These are phyloP conservation scores for Exophiala spinifera DNA, from an alignment of 2,329 filamentous ascomycete species.

Conservation along the genomic window DNA sequence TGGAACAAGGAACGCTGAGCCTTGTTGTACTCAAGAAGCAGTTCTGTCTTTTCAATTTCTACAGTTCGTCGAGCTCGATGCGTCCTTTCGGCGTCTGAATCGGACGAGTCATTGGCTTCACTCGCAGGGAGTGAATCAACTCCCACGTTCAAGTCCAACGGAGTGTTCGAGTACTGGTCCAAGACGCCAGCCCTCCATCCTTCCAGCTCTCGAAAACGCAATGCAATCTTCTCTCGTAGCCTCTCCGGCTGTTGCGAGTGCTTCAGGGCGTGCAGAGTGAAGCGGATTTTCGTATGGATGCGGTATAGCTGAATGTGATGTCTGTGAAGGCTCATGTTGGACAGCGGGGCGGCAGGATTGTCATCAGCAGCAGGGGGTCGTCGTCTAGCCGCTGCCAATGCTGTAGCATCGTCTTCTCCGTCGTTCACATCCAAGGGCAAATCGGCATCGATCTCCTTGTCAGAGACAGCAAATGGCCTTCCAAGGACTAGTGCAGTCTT, in stretches of 20 bases:
- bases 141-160: not conserved
- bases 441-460: conserved; percentile 11
- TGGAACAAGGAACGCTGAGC: conserved; percentile 9
- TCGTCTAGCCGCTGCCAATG: not conserved
- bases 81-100: not conserved
- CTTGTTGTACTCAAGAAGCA: conserved; percentile 14
- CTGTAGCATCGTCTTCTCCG: not conserved
- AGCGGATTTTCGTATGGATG: conserved; percentile 11
- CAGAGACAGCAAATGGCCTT: conserved; percentile 10
- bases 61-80: not conserved
- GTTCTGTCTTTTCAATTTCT: not conserved
- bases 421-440: conserved; percentile 7
- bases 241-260: not conserved
- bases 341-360: not conserved
- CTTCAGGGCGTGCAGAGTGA: conserved; percentile 3
- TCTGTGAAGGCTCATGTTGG: conserved; percentile 6
- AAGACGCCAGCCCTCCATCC: conserved; percentile 8
- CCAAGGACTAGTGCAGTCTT: conserved; percentile 11
- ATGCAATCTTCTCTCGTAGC: conserved; percentile 10
- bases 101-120: not conserved
- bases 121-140: not conserved
- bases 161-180: conserved; percentile 5
- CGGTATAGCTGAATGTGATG: conserved; percentile 7
- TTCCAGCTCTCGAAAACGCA: conserved; percentile 12
- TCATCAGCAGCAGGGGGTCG: not conserved